Conservation (phyloP, 495 filamentous ascomycete species). For the Letharia columbiana region DNA sequence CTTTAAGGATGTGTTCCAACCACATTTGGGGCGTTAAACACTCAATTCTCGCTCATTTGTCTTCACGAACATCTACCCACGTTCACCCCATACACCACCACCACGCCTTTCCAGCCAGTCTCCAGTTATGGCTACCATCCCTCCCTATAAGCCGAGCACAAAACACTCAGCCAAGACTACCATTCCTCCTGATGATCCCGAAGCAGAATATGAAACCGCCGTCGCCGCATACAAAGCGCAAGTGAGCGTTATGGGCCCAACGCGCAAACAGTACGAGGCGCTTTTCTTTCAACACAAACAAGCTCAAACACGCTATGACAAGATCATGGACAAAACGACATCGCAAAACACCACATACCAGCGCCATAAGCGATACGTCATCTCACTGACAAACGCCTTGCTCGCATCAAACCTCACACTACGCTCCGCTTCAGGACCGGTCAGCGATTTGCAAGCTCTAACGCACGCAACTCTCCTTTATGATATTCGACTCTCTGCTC, state of each 20-base stretch:
- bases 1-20: not conserved
- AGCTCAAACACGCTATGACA: not conserved
- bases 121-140: not conserved
- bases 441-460: not conserved
- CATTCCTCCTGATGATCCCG: not conserved
- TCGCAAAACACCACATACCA: not conserved
- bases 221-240: not conserved
- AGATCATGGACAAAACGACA: too few relatives aligned
- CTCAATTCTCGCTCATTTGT: not conserved
- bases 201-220: not conserved
- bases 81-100: not conserved
- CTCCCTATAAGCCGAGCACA: not conserved
- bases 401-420: not conserved
- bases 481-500: not conserved
- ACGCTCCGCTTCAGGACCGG: not conserved
- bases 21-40: not conserved
- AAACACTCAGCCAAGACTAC: not conserved
- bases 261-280: not conserved
- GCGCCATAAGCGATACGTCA: not conserved
- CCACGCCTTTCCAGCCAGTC: not conserved
- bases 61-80: not conserved
- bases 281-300: not conserved
- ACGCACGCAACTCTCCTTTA: not conserved
- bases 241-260: rapidly evolving
- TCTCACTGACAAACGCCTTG: not conserved